Base-by-base conservation (phyloP, 1,284 basidiomycete species). In the Marasmius tenuissimus region DNA sequence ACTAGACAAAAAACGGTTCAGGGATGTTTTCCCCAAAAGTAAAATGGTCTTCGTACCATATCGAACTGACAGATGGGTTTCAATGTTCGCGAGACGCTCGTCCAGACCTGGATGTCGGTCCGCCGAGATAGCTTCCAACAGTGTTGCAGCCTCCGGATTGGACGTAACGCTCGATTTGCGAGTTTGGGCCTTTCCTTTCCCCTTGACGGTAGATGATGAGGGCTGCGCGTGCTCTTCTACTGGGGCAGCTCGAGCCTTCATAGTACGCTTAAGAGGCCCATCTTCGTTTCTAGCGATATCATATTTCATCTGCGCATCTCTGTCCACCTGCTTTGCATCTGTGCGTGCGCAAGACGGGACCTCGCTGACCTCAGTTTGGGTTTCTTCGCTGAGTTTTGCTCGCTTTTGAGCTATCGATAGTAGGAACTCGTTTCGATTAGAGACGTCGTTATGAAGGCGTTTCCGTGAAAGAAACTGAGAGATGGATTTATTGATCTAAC, bases 201-300 rank as follows among this genome's bases (percentile, higher is more conserved):
- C 57, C 59, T 65, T 67, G 51, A 61, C 58, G 27, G 49, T 55
- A 35, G 50, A 58, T 9, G 20, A 16, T 40, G 61, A 57, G 27
- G 58, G 45, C 27, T 37, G 58, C 27, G 20, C 42, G 40, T 35
- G 34, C 3, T 34, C 9, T 10, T 54, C 34, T 35, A 18, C 39
- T 38, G 58, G 27, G 5, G 8, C 48, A 63, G 58, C 39, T 59
- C 57, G 40, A 45, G n/a, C 49, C 59, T 72, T 73, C 58, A 86
- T 71, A 0, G 89, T 92, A 64, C 85, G 79, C 39, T 83, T 79
- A 48, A 93, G 74, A 0, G 91, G 90, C 0, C 90, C 91, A 45
- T 89, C 89, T 60, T 87, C 87, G 64, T 92, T 92, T 73, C 86
- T 90, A 27, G 87, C 88, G 61, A 93, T 88, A 70, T 93, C 91